Evolutionary conservation across 2,329 filamentous ascomycete species (phyloP), one percentile per base, ranked within the genome.

Genomic region (Epichloe sp.): DNA sequence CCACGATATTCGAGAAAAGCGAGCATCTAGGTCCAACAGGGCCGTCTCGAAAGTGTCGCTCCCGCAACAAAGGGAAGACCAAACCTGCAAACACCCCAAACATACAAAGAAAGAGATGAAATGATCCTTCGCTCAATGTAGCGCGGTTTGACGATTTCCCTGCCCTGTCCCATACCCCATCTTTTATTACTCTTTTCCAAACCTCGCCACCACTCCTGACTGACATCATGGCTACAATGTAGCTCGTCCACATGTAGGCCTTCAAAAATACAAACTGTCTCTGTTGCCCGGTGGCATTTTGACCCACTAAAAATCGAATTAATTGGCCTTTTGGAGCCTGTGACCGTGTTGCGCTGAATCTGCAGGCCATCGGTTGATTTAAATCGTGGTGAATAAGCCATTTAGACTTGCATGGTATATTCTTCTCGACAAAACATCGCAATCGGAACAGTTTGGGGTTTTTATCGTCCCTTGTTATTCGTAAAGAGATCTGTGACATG

Each of bases 391-490:
- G 5, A 12, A 42, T 42, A 44, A 48, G 40, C 5, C 35, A 19
- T 38, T 14, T 26, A 19, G 15, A 35, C 35, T 37, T 44, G 48
- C 12, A 49, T 36, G 35, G 15, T 11, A 31, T 12, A 8, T 31
- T 37, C 11, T 38, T 41, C 23, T 15, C 15, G 4, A 5, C 5
- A 44, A 34, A 10, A 12, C 2, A 44, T 34, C n/a, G 34, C 43
- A 34, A 44, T 4, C 8, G 35, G 38, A 4, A 47, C 14, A 38
- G 14, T n/a, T 17, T 40, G 15, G 36, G 14, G 35, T 17, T 11
- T 53, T 51, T 66, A 69, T 65, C 68, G 65, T 60, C 63, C 64
- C 60, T 65, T 70, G 52, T 61, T 58, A 48, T 63, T 69, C 53
- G 62, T 55, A 56, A 68, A 68, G 50, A 70, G 65, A 58, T 71